Evolutionary conservation across 2,329 filamentous ascomycete species (phyloP).

Genomic region (Epichloe coenophiala): DNA sequence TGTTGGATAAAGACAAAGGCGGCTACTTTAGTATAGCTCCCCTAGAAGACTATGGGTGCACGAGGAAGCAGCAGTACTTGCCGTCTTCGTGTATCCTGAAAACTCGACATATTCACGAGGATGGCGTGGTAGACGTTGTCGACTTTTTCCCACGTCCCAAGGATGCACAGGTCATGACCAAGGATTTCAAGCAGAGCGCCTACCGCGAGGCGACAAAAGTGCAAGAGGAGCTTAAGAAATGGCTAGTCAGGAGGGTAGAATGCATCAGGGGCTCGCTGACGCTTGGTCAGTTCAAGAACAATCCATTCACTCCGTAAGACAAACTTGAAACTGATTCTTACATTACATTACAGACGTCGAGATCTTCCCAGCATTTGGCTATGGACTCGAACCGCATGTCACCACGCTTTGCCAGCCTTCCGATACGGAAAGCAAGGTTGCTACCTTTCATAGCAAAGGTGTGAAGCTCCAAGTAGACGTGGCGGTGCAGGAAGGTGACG

Average conservation of each 20-base stretch:
- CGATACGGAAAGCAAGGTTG: constrained; percentile 38
- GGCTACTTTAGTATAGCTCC: constrained; percentile 59
- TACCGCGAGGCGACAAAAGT: constrained; percentile 40
- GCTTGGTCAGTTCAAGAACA: constrained; percentile 29
- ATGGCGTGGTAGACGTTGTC: constrained; percentile 58
- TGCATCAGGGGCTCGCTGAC: constrained; percentile 55
- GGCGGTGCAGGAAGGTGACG: constrained; percentile 44
- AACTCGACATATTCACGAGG: constrained; percentile 64
- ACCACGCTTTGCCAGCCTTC: constrained; percentile 39
- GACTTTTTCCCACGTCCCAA: constrained; percentile 66
- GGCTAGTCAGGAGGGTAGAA: constrained; percentile 58
- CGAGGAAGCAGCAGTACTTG: constrained; percentile 66
- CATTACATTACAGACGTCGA: constrained; percentile 38
- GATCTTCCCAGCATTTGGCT: constrained; percentile 60
- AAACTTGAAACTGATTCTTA: not conserved
- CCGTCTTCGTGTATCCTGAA: constrained; percentile 63
- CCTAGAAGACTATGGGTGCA: constrained; percentile 37
- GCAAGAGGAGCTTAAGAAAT: constrained; percentile 52
- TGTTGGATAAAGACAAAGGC: constrained; percentile 62
- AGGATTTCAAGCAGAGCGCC: constrained; percentile 32
- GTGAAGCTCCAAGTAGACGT: constrained; percentile 54
- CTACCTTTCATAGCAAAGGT: constrained; percentile 46
- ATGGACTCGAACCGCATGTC: constrained; percentile 48
- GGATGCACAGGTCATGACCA: constrained; percentile 37
- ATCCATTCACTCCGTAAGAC: not conserved